Conservation (phyloP, 179 eudicot species). For the Vitellaria paradoxa region DNA sequence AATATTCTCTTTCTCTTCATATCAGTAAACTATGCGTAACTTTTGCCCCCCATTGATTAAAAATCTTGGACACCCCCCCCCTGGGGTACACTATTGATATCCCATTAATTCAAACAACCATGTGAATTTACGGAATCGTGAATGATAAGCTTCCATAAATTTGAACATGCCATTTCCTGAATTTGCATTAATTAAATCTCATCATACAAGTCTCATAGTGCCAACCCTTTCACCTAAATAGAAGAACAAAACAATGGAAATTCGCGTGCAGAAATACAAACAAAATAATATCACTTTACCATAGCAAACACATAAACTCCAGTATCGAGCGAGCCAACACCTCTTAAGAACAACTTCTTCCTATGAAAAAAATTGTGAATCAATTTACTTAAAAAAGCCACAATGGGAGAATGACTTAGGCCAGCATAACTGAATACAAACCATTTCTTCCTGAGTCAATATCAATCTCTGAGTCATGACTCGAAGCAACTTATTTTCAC, state of each 20-base stretch:
- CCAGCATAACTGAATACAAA: conserved; percentile 23
- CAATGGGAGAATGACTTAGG: not conserved
- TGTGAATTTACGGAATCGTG: not conserved
- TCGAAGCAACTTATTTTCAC: conserved; percentile 63
- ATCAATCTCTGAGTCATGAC: conserved; percentile 67
- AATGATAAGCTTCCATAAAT: too few relatives aligned
- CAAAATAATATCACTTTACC: conserved; percentile 42
- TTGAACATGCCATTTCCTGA: not conserved
- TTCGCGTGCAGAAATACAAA: not conserved
- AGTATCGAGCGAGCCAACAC: conserved; percentile 97
- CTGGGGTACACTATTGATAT: not conserved
- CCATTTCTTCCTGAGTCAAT: conserved; percentile 89
- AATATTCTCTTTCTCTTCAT: too few relatives aligned
- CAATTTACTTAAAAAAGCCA: conserved; percentile 15
- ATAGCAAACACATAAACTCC: conserved; percentile 71
- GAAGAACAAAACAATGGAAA: not conserved
- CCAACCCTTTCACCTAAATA: not conserved
- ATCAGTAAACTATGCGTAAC: too few relatives aligned
- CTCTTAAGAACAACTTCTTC: conserved; percentile 98
- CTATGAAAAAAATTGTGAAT: conserved; percentile 44
- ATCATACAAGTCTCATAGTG: not conserved
- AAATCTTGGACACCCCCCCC: too few relatives aligned
- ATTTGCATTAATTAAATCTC: not conserved
- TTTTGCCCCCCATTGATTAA: too few relatives aligned
- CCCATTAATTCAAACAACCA: not conserved